Evolutionary conservation across 192 early-diverging fungal genomes (phyloP).

Genomic region (Coemansia sp.): DNA sequence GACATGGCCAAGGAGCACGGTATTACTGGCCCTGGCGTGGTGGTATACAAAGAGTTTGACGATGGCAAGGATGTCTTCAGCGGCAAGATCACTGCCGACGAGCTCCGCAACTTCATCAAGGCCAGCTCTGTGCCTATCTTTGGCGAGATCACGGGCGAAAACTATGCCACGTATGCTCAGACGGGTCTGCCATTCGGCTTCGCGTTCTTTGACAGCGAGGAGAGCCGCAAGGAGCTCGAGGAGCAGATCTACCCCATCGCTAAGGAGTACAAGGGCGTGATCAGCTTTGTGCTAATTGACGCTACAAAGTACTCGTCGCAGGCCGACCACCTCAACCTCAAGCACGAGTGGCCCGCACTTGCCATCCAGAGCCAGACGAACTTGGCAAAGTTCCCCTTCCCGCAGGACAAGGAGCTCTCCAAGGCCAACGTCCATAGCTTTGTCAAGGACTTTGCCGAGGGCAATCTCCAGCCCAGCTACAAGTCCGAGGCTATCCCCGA

Average conservation of each 20-base stretch:
- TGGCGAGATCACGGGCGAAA: conserved; percentile 88
- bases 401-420: conserved; percentile 67
- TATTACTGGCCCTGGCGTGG: conserved; percentile 64
- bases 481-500: conserved; percentile 85
- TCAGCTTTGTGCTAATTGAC: conserved; percentile 92
- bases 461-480: conserved; percentile 70
- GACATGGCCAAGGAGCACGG: conserved; percentile 57
- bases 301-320: conserved; percentile 82
- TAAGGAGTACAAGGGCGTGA: conserved; percentile 82
- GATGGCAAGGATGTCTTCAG: conserved; percentile 76
- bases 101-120: conserved; percentile 72
- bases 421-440: conserved; percentile 61
- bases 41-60: conserved; percentile 91
- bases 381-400: conserved; percentile 84
- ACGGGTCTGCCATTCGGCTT: conserved; percentile 88
- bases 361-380: conserved; percentile 78
- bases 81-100: conserved; percentile 59
- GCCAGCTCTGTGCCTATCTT: conserved; percentile 80
- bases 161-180: conserved; percentile 86
- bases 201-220: conserved; percentile 74
- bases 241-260: conserved; percentile 71
- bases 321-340: conserved; percentile 85
- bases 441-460: conserved; percentile 64
- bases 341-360: conserved; percentile 92
- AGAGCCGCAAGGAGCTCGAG: conserved; percentile 59